Evolutionary conservation across 331 rosid species (phyloP), one percentile per base, ranked within the genome.

Genomic region (Pyrus hybrid): DNA sequence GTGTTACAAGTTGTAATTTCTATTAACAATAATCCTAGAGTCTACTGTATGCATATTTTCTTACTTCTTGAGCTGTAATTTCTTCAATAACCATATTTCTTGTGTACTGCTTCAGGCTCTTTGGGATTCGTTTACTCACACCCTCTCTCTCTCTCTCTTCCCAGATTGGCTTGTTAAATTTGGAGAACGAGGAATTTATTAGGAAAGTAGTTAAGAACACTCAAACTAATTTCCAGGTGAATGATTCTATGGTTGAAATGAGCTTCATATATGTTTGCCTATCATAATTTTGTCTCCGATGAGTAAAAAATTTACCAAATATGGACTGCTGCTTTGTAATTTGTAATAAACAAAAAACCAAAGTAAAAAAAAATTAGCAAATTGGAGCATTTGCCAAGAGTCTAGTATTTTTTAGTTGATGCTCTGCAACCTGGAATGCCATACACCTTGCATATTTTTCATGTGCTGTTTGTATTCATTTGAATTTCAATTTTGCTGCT

Each of bases 141-240:
- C 45, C 13, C 45, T 37, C 43, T 37, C 12, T 13, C 30, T 29
- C 53, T 35, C 11, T 66, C 28, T 73, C 67, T 65, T 62, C 5
- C 68, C 90, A 95, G 97, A 88, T 95, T 80, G 99, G 99, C 67
- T 80, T 92, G 87, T 54, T 89, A 47, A 95, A 95, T 87, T 83
- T 95, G 89, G 99, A 92, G 82, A 84, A 80, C 71, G 99, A 90
- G 79, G 93, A 89, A 68, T 87, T 89, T 13, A 93, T 81, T 43
- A 84, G 85, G 85, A 85, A 87, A 76, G 67, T 91, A 20, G 89
- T 95, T 81, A 96, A 92, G 73, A 85, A 83, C 70, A 84, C 86
- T 56, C 92, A 79, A 56, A 80, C 26, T 61, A 85, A 84, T 76
- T 82, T 95, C 82, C 99, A 95, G 97, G 99, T 92, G 83, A 80